phyloP scores from a whole-genome alignment of 2,329 filamentous ascomycete genomes.

The Macrophomina phaseolina region DNA sequence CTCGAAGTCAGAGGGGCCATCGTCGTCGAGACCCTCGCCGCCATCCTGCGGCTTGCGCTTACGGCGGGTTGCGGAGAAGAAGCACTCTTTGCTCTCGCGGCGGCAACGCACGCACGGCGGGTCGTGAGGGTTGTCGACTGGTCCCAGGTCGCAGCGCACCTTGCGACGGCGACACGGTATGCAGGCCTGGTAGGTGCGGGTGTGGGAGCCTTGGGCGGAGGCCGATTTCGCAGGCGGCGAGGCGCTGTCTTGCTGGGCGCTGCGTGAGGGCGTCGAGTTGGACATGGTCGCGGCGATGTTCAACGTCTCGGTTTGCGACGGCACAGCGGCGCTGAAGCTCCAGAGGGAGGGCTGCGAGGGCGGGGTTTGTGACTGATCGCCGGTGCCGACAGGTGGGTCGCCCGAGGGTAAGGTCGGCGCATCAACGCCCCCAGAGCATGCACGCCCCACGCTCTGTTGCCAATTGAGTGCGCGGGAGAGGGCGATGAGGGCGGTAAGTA shows the following conservation, averaged over 20 bases:
- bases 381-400: constrained; percentile 19
- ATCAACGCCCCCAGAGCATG: constrained; percentile 8
- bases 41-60: constrained; percentile 76
- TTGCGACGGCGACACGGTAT: constrained; percentile 63
- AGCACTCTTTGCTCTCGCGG: constrained; percentile 94
- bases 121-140: constrained; percentile 91
- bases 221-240: constrained; percentile 22
- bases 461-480: background rate
- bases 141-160: constrained; percentile 65
- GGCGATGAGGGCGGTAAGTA: background rate
- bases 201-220: constrained; percentile 36
- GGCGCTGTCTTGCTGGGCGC: constrained; percentile 11
- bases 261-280: constrained; percentile 21
- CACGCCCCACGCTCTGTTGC: constrained; percentile 1
- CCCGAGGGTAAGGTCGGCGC: constrained; percentile 5
- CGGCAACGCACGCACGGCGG: constrained; percentile 93
- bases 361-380: constrained; percentile 16
- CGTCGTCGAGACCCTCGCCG: constrained; percentile 50
- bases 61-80: constrained; percentile 90
- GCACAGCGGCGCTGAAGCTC: constrained; percentile 19
- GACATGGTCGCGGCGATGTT: constrained; percentile 26
- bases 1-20: constrained; percentile 65
- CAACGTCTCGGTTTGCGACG: constrained; percentile 23
- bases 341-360: constrained; percentile 21
- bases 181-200: constrained; percentile 52